A percentile compares a stretch with the other conserved stretches of the same genome.
Evolutionary conservation across 2,329 filamentous ascomycete species (phyloP).

Genomic region (Trichoderma sp.): DNA sequence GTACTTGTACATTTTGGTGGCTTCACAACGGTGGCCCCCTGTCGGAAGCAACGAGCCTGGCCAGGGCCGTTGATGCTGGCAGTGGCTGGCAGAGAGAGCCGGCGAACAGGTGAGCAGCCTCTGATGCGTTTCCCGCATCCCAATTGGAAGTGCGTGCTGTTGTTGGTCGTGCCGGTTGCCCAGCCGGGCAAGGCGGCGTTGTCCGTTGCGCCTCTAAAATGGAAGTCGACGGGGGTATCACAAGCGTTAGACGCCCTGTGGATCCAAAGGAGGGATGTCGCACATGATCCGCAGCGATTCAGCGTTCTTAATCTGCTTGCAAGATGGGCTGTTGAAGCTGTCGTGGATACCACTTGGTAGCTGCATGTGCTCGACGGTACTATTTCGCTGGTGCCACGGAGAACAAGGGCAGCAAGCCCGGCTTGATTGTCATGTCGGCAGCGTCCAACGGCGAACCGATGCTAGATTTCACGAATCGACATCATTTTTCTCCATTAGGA

Average conservation of each 20-base stretch:
- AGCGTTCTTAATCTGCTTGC: constrained; percentile 32
- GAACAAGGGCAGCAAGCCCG: neutral
- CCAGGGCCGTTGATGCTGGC: neutral
- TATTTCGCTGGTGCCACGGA: neutral
- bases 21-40: neutral
- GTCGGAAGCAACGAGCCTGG: neutral
- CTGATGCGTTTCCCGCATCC: constrained; percentile 8
- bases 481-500: neutral
- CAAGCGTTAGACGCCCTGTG: constrained; percentile 38
- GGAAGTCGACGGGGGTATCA: constrained; percentile 26
- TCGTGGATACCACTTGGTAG: neutral
- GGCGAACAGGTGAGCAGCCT: constrained; percentile 3
- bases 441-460: neutral
- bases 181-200: constrained; percentile 19
- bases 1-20: neutral
- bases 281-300: constrained; percentile 35
- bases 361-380: neutral
- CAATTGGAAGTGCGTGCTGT: constrained; percentile 25
- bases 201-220: constrained; percentile 23
- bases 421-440: neutral
- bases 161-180: constrained; percentile 29
- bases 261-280: constrained; percentile 34
- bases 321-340: constrained; percentile 27
- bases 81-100: neutral
- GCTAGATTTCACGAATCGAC: neutral